Evolutionary conservation across 805 yeast genomes (phyloP), one percentile per base, ranked within the genome.

Genomic region (Pichia paraexigua): DNA sequence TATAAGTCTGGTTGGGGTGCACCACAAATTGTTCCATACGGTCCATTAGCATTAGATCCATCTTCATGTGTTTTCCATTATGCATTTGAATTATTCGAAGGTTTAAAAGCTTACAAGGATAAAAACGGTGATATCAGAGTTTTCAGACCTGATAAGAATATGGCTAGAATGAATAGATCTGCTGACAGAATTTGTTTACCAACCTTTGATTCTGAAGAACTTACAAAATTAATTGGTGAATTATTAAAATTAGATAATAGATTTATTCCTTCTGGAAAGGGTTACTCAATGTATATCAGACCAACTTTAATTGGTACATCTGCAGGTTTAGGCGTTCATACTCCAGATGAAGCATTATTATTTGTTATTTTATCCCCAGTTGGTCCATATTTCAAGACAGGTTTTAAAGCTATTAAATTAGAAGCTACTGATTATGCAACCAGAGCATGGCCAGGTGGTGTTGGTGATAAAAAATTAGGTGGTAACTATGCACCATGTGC

Each of bases 401-500:
- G 98, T 20, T 92, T 92, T 82, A 90, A 91, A 72, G 97, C 98
- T 42, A 96, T 94, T 50, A 77, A 80, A 55, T 78, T 94, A 58
- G 97, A 92, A 73, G 97, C 98, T 59, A 91, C 97, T 37, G 96
- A 89, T 66, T 83, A 87, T 61, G 96, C 96, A 47, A 91, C 91
- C 35, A 87, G 99, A 75, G 98, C 99, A 30, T 92, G 98, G 98
- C 98, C 98, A 66, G 96, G 96, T 64, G 99, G 98, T 70, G 90
- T 83, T 61, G 99, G 99, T 71, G 86, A 92, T 80, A 85, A 81
- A 71, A 92, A 92, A 72, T 80, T 92, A 63, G 99, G 99, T 70
- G 97, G 96, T 55, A 92, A 92, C 76, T 92, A 92, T 66, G 99
- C 97, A 44, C 97, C 98, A 56, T 87, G 97, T 69, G 82, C 91